Evolutionary conservation across 2,329 filamentous ascomycete species (phyloP).

Genomic region (Drechslera avenae): DNA sequence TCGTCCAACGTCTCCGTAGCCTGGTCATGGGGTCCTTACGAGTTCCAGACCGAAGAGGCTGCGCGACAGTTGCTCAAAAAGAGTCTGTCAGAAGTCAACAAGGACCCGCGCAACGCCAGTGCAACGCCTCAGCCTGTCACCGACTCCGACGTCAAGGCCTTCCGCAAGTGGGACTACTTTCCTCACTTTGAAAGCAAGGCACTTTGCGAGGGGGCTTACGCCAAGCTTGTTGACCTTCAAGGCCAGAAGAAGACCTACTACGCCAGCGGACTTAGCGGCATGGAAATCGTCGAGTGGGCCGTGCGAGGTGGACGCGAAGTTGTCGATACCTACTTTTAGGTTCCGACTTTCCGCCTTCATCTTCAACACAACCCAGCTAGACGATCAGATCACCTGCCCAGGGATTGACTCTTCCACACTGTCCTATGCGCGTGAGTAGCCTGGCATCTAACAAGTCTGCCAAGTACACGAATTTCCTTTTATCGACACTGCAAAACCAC

Average conservation of each 20-base stretch:
- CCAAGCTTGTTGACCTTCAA: conserved; percentile 41
- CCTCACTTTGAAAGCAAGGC: conserved; percentile 42
- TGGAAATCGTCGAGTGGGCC: conserved; percentile 49
- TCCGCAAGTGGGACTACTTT: conserved; percentile 49
- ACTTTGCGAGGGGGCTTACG: conserved; percentile 36
- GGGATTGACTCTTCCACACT: neutral
- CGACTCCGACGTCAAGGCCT: conserved; percentile 37
- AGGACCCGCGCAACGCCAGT: conserved; percentile 43
- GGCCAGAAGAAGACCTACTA: conserved; percentile 47
- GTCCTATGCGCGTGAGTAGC: neutral
- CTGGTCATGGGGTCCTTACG: conserved; percentile 48
- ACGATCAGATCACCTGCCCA: too few species aligned
- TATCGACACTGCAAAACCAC: too few species aligned
- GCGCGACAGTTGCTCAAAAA: conserved; percentile 34
- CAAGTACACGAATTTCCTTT: too few species aligned
- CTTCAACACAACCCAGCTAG: too few species aligned
- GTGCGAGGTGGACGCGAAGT: conserved; percentile 44
- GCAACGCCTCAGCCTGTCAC: conserved; percentile 24
- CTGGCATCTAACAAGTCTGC: too few species aligned
- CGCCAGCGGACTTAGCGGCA: conserved; percentile 45
- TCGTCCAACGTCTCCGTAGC: conserved; percentile 40
- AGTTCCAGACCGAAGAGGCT: conserved; percentile 35
- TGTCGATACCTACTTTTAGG: conserved; percentile 40
- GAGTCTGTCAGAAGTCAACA: conserved; percentile 44
- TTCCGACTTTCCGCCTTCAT: neutral